Evolutionary conservation across 345 rosid genomes (phyloP).

Genomic region (Lumnitzera racemosa): DNA sequence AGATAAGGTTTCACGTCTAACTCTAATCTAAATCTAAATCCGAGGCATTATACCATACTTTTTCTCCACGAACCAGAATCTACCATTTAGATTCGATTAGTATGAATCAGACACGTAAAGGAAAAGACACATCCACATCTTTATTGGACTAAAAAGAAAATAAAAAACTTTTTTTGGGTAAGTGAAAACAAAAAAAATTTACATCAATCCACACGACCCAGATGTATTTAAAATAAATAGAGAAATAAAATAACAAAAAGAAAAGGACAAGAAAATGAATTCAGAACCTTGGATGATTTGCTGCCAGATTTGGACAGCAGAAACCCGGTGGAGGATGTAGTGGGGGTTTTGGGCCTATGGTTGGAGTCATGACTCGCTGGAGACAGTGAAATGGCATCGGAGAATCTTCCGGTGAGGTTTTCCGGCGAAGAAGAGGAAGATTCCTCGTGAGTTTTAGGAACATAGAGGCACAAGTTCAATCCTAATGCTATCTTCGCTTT

Average conservation of each 20-base stretch:
- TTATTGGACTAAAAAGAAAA: neutral
- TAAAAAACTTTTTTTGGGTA: neutral
- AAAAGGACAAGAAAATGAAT: neutral
- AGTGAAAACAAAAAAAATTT: neutral
- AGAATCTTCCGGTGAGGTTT: conserved; percentile 17
- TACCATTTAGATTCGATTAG: conserved; percentile 11
- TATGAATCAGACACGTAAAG: neutral
- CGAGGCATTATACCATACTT: no score
- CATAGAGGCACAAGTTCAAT: conserved; percentile 58
- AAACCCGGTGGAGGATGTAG: conserved; percentile 64
- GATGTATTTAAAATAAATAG: neutral
- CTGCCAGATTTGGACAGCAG: conserved; percentile 43
- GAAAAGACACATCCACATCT: neutral
- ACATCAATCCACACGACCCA: neutral
- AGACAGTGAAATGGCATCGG: conserved; percentile 34
- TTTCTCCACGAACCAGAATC: conserved; percentile 5
- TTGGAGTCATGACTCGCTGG: conserved; percentile 14
- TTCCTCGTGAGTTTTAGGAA: conserved; percentile 46
- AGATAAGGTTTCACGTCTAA: no score
- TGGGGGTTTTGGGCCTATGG: conserved; percentile 36
- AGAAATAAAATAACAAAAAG: neutral
- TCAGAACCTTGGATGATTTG: conserved; percentile 54
- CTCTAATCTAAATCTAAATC: no score
- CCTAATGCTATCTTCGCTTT: conserved; percentile 75
- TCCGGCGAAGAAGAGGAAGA: conserved; percentile 12